These are phyloP conservation scores for Raphanus sativus DNA, from an alignment of 345 rosid species.

Conservation along the genomic window DNA sequence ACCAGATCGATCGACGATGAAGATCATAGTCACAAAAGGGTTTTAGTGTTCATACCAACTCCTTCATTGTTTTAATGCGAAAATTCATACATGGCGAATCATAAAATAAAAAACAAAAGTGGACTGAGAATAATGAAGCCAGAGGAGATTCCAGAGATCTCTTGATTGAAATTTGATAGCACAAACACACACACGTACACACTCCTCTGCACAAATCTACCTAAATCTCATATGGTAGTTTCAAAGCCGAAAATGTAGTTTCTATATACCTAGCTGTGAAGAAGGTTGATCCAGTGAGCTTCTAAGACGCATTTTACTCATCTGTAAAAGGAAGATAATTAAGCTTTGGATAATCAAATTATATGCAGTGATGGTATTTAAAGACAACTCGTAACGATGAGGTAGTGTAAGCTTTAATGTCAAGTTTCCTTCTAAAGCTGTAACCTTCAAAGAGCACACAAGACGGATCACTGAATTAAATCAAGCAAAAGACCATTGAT, in stretches of 20 bases:
- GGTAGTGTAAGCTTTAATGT: constrained; percentile 1
- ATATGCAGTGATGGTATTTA: neutral
- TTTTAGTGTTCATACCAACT: constrained; percentile 2
- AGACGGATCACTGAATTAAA: neutral
- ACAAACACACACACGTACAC: constrained; percentile 12
- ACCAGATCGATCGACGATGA: neutral
- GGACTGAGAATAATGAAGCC: constrained; percentile 1
- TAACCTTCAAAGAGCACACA: neutral
- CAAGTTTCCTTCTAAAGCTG: neutral
- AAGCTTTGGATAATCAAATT: neutral
- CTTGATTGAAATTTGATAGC: constrained; percentile 14
- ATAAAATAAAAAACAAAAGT: neutral
- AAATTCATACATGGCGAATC: constrained; percentile 23
- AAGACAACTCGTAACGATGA: neutral
- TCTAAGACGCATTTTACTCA: constrained; percentile 15
- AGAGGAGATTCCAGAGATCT: constrained; percentile 22
- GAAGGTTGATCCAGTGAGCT: constrained; percentile 21
- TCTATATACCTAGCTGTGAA: constrained; percentile 23
- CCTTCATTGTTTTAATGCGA: constrained; percentile 11
- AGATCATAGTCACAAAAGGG: neutral
- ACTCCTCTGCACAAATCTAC: constrained; percentile 33
- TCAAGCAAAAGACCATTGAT: neutral
- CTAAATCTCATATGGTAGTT: constrained; percentile 7
- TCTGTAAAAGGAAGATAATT: constrained; percentile 26
- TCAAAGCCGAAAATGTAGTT: neutral